A percentile compares a stretch with the other conserved stretches of the same genome.
Conservation (phyloP, 805 yeast genomes). For the Zygotorulaspora danielsina region DNA sequence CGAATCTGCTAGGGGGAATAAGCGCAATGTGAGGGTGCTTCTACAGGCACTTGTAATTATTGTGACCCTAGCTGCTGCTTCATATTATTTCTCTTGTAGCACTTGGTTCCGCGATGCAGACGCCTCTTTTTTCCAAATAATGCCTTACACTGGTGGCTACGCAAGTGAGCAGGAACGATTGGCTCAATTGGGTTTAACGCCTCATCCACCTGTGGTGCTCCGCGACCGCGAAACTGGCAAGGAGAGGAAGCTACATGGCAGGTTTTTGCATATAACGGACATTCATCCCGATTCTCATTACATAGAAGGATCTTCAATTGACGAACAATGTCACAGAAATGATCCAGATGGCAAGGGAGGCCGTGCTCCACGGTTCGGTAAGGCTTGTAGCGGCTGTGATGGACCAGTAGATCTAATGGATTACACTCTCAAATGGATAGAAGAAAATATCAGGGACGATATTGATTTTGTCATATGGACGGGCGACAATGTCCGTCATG, state of each 20-base stretch:
- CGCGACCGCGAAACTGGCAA: constrained; percentile 15
- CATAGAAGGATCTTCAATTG: constrained; percentile 46
- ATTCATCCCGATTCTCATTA: constrained; percentile 78
- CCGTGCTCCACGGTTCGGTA: constrained; percentile 64
- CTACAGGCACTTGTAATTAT: neutral
- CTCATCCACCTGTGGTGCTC: constrained; percentile 37
- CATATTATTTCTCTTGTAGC: neutral
- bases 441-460: constrained; percentile 60
- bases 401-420: constrained; percentile 60
- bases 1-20: neutral
- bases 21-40: neutral
- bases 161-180: constrained; percentile 30
- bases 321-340: constrained; percentile 52
- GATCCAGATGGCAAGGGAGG: constrained; percentile 35
- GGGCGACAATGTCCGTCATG: constrained; percentile 84
- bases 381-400: constrained; percentile 74
- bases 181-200: constrained; percentile 39
- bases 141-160: neutral
- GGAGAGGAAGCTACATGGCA: constrained; percentile 49
- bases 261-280: constrained; percentile 83
- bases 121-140: neutral
- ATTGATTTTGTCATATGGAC: constrained; percentile 89
- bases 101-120: neutral
- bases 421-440: constrained; percentile 63
- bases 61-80: neutral